Base-by-base conservation (phyloP, 495 filamentous ascomycete genomes). In the Xylaria sp. region DNA sequence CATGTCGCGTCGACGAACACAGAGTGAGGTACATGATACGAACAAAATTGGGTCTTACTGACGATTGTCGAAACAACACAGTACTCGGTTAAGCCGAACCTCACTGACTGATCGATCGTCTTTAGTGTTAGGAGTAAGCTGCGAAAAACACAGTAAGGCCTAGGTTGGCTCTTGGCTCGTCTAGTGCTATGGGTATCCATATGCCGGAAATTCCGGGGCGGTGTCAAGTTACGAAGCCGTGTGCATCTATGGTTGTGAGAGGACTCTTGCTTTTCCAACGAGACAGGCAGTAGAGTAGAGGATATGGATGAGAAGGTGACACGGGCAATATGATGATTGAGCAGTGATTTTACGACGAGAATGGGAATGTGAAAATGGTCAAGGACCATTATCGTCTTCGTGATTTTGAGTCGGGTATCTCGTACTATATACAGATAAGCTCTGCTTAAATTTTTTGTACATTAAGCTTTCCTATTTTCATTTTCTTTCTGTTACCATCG, bases 341-440 rank as follows among this genome's bases (percentile, higher is more conserved):
- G 57, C 33, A 59, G 48, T 37, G 43, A n/a, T 33, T 31, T 48
- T 5, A 44, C 24, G 15, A 46, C 44, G 21, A 43, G 26, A 63
- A 35, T 19, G 24, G 40, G 24, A 14, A 53, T n/a, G 8, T 41
- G 58, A 52, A 41, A 33, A 63, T 19, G 46, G 29, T 21, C 1
- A n/a, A 55, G 19, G 29, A 24, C 26, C 63, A 55, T 70, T 8
- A 15, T 63, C 19, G 15, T 33, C 44, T 33, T 55, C n/a, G 4
- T 70, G 58, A 21, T 59, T n/a, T 63, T 61, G 68, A 70, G 68
- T 63, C 37, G 68, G 58, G 68, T 63, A 70, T 70, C 68, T 70
- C 68, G 57, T 7, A 46, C 68, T 70, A 70, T 61, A 50, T 61
- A 61, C 44, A 48, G 4, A 70, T 57, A 63, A 63, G 68, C 68